phyloP scores from a whole-genome alignment of 2,329 filamentous ascomycete species.

The Fusarium napiforme region DNA sequence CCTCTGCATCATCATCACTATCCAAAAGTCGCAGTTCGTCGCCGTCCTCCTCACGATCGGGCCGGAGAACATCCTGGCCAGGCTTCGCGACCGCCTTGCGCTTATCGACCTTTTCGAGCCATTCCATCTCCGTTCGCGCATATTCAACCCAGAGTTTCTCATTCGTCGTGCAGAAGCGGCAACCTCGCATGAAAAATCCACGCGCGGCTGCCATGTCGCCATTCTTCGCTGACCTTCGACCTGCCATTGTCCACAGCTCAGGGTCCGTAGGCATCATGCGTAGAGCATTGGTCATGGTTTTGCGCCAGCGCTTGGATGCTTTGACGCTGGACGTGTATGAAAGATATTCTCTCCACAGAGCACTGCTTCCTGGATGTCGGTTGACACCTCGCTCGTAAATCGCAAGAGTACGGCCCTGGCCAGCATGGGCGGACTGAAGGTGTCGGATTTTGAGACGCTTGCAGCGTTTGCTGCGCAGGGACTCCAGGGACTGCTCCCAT shows the following conservation, averaged over 20 bases:
- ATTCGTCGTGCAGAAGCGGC: slow-evolving; percentile 86
- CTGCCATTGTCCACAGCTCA: slow-evolving; percentile 88
- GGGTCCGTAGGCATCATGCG: slow-evolving; percentile 86
- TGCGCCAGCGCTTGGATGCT: slow-evolving; percentile 73
- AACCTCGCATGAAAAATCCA: slow-evolving; percentile 86
- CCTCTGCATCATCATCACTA: slow-evolving; percentile 60
- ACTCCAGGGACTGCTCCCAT: slow-evolving; percentile 77
- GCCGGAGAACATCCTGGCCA: slow-evolving; percentile 53
- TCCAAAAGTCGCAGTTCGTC: slow-evolving; percentile 57
- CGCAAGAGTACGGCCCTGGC: slow-evolving; percentile 86
- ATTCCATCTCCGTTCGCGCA: slow-evolving; percentile 90
- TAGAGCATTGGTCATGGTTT: slow-evolving; percentile 74
- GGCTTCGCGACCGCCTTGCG: slow-evolving; percentile 72
- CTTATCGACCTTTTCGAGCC: slow-evolving; percentile 82
- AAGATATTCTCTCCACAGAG: slow-evolving; percentile 91
- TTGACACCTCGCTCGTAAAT: slow-evolving; percentile 88
- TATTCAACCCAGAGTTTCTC: slow-evolving; percentile 88
- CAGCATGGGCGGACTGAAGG: slow-evolving; percentile 72
- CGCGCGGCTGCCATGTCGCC: slow-evolving; percentile 89
- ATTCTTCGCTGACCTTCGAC: slow-evolving; percentile 78
- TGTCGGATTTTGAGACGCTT: slow-evolving; percentile 80
- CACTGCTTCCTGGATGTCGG: slow-evolving; percentile 83
- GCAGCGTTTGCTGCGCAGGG: slow-evolving; percentile 83
- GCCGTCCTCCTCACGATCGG: slow-evolving; percentile 62
- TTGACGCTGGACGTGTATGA: slow-evolving; percentile 78